Conservation (phyloP, 768 basidiomycete species). For the Russula olivacea region DNA sequence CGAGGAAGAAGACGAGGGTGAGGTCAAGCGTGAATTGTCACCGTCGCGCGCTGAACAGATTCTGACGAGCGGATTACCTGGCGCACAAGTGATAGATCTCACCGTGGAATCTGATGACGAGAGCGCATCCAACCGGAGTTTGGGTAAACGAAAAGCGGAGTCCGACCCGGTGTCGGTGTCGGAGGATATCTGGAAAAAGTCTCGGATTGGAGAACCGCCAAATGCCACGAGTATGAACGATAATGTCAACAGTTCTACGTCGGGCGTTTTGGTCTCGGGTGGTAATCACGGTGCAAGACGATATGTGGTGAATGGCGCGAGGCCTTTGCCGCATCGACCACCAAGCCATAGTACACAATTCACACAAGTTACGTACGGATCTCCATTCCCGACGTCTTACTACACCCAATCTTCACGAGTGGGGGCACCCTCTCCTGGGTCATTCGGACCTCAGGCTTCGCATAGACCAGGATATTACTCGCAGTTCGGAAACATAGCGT, state of each 20-base stretch:
- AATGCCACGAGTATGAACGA: slow-evolving; percentile 21
- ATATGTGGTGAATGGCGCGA: slow-evolving; percentile 19
- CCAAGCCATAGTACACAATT: slow-evolving; percentile 4
- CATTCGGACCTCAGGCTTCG: slow-evolving; percentile 19
- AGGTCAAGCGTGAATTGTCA: slow-evolving; percentile 71
- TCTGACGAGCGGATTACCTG: slow-evolving; percentile 14
- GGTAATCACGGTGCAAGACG: slow-evolving; percentile 21
- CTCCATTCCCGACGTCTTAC: slow-evolving; percentile 17
- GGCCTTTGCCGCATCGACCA: slow-evolving; percentile 17
- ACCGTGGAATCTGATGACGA: slow-evolving; percentile 80
- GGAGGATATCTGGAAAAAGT: slow-evolving; percentile 73
- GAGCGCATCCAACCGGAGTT: slow-evolving; percentile 33
- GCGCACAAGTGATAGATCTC: slow-evolving; percentile 66
- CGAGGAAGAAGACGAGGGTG: slow-evolving; percentile 66
- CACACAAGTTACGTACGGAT: not conserved
- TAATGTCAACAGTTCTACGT: slow-evolving; percentile 22
- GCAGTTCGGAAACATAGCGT: slow-evolving; percentile 18
- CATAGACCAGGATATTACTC: slow-evolving; percentile 21
- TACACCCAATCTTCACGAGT: slow-evolving; percentile 10
- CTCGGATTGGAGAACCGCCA: slow-evolving; percentile 33
- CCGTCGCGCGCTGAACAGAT: slow-evolving; percentile 41
- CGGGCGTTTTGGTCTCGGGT: slow-evolving; percentile 15
- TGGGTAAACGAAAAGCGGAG: slow-evolving; percentile 52
- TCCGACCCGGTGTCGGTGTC: slow-evolving; percentile 48
- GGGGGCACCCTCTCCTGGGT: slow-evolving; percentile 2